Conservation (phyloP, 495 filamentous ascomycete genomes). For the Rhypophila decipiens region DNA sequence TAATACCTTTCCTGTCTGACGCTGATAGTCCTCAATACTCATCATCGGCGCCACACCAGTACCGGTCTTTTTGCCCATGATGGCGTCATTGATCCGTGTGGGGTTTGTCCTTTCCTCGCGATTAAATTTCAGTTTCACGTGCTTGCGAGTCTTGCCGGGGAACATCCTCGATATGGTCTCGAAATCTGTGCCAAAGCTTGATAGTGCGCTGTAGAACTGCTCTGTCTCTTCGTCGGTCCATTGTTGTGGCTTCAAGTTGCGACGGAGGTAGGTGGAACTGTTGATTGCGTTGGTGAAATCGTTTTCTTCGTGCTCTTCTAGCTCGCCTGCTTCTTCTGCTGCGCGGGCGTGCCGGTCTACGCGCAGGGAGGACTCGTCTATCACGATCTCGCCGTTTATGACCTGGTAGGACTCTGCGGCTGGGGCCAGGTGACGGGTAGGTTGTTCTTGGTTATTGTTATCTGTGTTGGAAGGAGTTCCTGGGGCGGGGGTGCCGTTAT, state of each 20-base stretch:
- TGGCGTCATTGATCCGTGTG: constrained; percentile 57
- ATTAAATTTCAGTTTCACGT: constrained; percentile 89
- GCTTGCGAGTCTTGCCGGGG: constrained; percentile 61
- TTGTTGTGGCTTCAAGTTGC: constrained; percentile 53
- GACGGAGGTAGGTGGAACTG: constrained; percentile 63
- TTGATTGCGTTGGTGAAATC: constrained; percentile 75
- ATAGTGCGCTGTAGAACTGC: constrained; percentile 74
- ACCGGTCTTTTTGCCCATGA: constrained; percentile 53
- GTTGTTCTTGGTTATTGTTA: background rate
- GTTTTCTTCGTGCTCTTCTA: constrained; percentile 72
- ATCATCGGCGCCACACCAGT: too few relatives aligned
- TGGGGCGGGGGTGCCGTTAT: background rate
- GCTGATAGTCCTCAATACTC: constrained; percentile 56
- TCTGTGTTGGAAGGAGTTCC: constrained; percentile 1
- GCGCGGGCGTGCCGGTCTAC: constrained; percentile 73
- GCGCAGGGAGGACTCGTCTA: constrained; percentile 69
- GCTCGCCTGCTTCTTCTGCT: constrained; percentile 43
- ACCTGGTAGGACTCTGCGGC: constrained; percentile 41
- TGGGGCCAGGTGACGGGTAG: constrained; percentile 2
- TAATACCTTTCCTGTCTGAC: constrained; percentile 52
- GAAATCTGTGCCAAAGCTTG: constrained; percentile 92
- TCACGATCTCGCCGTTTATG: constrained; percentile 76
- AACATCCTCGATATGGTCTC: constrained; percentile 81
- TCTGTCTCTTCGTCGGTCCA: constrained; percentile 78
- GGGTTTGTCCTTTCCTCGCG: constrained; percentile 81